Evolutionary conservation across 495 filamentous ascomycete species (phyloP).

Genomic region (Cetradonia linearis): DNA sequence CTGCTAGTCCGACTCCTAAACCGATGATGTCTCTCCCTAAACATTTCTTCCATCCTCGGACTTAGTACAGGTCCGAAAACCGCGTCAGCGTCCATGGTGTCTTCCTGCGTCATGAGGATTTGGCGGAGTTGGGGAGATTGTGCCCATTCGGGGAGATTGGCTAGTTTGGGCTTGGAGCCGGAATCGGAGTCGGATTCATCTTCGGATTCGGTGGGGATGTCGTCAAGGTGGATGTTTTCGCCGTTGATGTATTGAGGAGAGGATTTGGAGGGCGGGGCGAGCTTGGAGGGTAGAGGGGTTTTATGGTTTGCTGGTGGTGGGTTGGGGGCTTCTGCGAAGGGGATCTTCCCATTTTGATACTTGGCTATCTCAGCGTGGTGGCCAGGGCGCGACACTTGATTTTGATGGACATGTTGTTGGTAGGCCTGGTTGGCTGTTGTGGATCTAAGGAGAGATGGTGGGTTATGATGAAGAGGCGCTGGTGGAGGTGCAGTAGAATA

Average conservation of each 20-base stretch:
- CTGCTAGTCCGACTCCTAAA: conserved; percentile 84
- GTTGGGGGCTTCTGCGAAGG: conserved; percentile 65
- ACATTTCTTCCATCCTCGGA: conserved; percentile 90
- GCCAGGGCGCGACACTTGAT: conserved; percentile 46
- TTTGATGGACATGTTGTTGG: conserved; percentile 38
- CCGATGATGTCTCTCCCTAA: conserved; percentile 72
- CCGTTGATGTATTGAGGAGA: conserved; percentile 52
- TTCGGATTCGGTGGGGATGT: conserved; percentile 85
- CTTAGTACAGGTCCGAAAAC: conserved; percentile 83
- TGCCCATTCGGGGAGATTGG: conserved; percentile 62
- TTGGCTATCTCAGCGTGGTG: conserved; percentile 71
- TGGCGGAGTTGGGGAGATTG: conserved; percentile 66
- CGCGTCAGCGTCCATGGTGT: conserved; percentile 61
- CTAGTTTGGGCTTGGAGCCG: conserved; percentile 62
- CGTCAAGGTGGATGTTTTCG: conserved; percentile 81
- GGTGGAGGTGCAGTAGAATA: conserved; percentile 48
- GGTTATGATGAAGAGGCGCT: conserved; percentile 34
- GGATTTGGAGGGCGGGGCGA: conserved; percentile 57
- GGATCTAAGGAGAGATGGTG: conserved; percentile 24
- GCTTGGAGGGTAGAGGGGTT: conserved; percentile 45
- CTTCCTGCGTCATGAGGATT: conserved; percentile 64
- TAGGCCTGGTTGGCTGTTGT: conserved; percentile 27
- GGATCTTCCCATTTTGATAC: conserved; percentile 76
- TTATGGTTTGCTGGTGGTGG: conserved; percentile 34
- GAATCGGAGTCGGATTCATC: conserved; percentile 70